Percentiles rank a stretch among this genome's conserved stretches.
These are phyloP conservation scores for Tylopilus sp. DNA, from an alignment of 768 basidiomycete species.

Conservation along the genomic window DNA sequence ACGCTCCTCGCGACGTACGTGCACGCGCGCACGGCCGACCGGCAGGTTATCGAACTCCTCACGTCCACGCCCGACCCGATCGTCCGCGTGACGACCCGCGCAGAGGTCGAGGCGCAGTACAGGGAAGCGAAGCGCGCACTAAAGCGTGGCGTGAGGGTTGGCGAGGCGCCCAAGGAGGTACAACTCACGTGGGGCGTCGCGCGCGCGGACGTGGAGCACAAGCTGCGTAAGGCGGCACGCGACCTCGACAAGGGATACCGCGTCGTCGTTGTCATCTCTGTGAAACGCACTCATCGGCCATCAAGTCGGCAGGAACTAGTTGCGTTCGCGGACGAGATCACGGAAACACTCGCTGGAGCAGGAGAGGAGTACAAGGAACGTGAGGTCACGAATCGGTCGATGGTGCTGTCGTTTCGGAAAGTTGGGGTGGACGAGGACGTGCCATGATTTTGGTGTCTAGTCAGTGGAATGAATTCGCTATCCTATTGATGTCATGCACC, in stretches of 20 bases:
- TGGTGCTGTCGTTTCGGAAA: conserved; percentile 43
- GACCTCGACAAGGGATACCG: conserved; percentile 58
- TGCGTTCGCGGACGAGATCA: conserved; percentile 28
- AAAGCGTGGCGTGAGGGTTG: conserved; percentile 28
- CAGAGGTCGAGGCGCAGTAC: conserved; percentile 38
- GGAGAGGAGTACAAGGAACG: conserved; percentile 52
- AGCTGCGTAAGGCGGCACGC: conserved; percentile 53
- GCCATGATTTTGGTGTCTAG: conserved; percentile 12
- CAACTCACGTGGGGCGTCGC: conserved; percentile 69
- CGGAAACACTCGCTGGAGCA: conserved; percentile 43
- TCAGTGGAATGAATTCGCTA: conserved; percentile 7
- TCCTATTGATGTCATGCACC: conserved; percentile 25
- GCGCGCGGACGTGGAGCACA: conserved; percentile 59
- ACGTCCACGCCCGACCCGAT: conserved; percentile 47
- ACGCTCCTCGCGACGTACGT: conserved; percentile 41
- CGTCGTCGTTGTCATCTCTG: conserved; percentile 53
- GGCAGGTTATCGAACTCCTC: conserved; percentile 54
- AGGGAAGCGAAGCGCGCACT: conserved; percentile 35
- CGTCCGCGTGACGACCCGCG: conserved; percentile 54
- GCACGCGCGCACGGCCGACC: conserved; percentile 10
- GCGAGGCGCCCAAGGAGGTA: conserved; percentile 55
- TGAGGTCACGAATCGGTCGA: conserved; percentile 37
- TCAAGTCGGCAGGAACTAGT: conserved; percentile 40
- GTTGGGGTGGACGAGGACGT: neutral
- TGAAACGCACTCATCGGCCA: conserved; percentile 44